Evolutionary conservation across 2,329 filamentous ascomycete genomes (phyloP), one percentile per base, ranked within the genome.

Genomic region (Pseudocercospora pini-densiflorae): DNA sequence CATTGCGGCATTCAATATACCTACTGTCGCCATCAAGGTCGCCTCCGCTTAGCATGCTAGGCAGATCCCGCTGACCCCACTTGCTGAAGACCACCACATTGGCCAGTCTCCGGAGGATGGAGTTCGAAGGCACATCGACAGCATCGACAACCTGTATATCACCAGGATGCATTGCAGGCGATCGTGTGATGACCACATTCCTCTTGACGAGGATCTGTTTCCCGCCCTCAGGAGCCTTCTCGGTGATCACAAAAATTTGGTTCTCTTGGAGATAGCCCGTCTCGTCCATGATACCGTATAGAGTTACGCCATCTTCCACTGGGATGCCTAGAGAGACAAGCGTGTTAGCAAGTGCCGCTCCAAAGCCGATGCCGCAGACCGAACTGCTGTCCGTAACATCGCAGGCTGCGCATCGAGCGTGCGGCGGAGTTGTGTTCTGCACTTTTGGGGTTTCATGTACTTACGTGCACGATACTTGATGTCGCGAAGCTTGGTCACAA

Each of bases 251-350:
- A 71, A 89, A 94, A 0, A 94, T 85, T 68, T 96, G 82, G 0
- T 86, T 86, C 73, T 92, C 88, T 9, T 84, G 70, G 0, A 97
- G 81, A 40, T 84, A 86, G 0, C 86, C 87, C 0, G 91, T 93
- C 77, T 96, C 92, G 68, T 97, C 93, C 87, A 95, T 91, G 59
- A 96, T 84, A 0, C 93, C 93, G 71, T 93, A 93, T 0, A 96
- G 82, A 0, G 92, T 93, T n/a, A 89, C 85, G 0, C 91, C 93
- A 16, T 89, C 77, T 0, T 85, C 78, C 0, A 97, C 86, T 0
- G 87, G 89, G 36, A 96, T 95, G 0, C 29, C 29, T 31, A 31
- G 8, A 5, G 29, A 8, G 29, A 31, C 29, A 10, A 31, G 9
- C 8, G 29, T 31, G 3, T 31, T 4, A 31, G 7, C 29, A 31